Evolutionary conservation across 179 eudicot species (phyloP).

Genomic region (Pouteria campechiana): DNA sequence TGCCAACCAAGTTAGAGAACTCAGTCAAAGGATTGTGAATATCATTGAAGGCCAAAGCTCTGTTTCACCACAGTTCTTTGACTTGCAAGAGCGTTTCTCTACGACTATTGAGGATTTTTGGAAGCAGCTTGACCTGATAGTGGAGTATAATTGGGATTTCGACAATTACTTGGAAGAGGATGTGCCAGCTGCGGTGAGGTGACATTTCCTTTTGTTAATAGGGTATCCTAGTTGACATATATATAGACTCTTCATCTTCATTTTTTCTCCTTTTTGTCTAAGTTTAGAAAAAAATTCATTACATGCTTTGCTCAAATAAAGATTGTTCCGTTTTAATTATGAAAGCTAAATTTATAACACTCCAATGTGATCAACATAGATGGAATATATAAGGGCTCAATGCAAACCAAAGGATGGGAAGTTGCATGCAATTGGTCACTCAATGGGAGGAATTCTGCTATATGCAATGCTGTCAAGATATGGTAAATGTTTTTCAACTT

Average conservation of each 20-base stretch:
- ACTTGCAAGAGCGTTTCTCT: constrained; percentile 63
- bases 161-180: constrained; percentile 93
- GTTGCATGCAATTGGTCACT: constrained; percentile 88
- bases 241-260: background rate
- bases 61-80: constrained; percentile 74
- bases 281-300: too few relatives aligned
- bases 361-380: constrained; percentile 24
- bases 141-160: constrained; percentile 96
- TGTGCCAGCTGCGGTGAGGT: constrained; percentile 98
- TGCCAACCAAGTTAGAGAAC: constrained; percentile 65
- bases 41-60: constrained; percentile 78
- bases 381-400: constrained; percentile 76
- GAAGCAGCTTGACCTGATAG: constrained; percentile 83
- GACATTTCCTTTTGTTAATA: constrained; percentile 38
- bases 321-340: background rate
- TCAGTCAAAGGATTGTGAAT: constrained; percentile 75
- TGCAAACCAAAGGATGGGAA: constrained; percentile 75
- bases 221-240: background rate
- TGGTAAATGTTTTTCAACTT: constrained; percentile 50
- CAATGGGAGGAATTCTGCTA: constrained; percentile 96
- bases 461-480: constrained; percentile 75
- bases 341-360: background rate
- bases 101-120: constrained; percentile 80
- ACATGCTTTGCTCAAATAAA: too few relatives aligned
- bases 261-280: background rate